Evolutionary conservation across 371 early-diverging fungal genomes (phyloP).

Genomic region (Enteropsectra breve): DNA sequence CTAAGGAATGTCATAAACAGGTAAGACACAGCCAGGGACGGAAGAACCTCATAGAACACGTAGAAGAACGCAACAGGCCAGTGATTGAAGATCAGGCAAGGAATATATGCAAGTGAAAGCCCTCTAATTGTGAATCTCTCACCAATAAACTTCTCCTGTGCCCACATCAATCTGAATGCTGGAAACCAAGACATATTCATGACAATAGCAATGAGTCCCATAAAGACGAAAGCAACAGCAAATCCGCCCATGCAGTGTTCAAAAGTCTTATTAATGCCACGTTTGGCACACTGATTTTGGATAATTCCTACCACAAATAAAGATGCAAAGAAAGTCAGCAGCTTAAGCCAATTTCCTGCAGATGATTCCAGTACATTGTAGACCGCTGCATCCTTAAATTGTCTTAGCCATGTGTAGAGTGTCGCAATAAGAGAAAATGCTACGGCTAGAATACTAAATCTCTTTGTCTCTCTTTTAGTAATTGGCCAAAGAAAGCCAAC

Average conservation of each 20-base stretch:
- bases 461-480: not conserved
- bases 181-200: not conserved
- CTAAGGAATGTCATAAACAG: slow-evolving; percentile 16
- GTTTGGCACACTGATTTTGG: not conserved
- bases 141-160: not conserved
- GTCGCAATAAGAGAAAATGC: slow-evolving; percentile 6
- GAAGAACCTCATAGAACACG: slow-evolving; percentile 14
- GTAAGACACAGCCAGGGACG: slow-evolving; percentile 9
- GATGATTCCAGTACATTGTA: not conserved
- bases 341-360: slow-evolving; percentile 17
- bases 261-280: slow-evolving; percentile 15
- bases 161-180: not conserved
- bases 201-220: slow-evolving; percentile 4
- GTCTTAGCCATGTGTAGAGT: slow-evolving; percentile 11
- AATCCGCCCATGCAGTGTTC: not conserved
- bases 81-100: slow-evolving; percentile 6
- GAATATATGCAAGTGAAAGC: not conserved
- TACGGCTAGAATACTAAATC: not conserved
- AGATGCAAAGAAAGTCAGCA: slow-evolving; percentile 5
- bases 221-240: slow-evolving; percentile 1
- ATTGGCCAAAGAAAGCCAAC: slow-evolving; percentile 19
- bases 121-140: not conserved
- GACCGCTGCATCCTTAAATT: slow-evolving; percentile 15
- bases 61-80: slow-evolving; percentile 16
- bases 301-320: not conserved